These are phyloP conservation scores for Phoenix dactylifera DNA, from an alignment of 176 grass and related monocot species.

Conservation along the genomic window DNA sequence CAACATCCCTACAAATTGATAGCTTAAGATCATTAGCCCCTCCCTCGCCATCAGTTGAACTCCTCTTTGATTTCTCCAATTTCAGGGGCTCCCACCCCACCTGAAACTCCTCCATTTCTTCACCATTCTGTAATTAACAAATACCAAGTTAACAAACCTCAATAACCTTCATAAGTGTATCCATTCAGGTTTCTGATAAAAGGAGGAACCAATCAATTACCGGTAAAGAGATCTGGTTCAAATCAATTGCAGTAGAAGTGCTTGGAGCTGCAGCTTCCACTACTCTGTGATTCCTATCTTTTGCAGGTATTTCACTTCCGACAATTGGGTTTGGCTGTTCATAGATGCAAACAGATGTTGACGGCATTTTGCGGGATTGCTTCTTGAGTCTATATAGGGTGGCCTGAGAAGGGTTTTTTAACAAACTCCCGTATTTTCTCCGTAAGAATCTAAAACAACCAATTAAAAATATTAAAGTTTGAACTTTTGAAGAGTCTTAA, in stretches of 20 bases:
- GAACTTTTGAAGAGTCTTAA: neutral
- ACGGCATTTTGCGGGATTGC: neutral
- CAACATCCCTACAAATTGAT: slow-evolving; percentile 44
- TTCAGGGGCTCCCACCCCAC: slow-evolving; percentile 11
- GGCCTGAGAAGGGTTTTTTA: slow-evolving; percentile 18
- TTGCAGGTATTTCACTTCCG: neutral
- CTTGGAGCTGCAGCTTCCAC: slow-evolving; percentile 38
- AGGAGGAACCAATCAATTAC: slow-evolving; percentile 25
- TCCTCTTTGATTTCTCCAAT: slow-evolving; percentile 11
- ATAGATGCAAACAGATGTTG: neutral
- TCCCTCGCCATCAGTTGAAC: slow-evolving; percentile 22
- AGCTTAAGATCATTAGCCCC: slow-evolving; percentile 2
- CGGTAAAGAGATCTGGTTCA: slow-evolving; percentile 40
- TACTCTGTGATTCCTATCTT: neutral
- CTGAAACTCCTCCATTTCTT: slow-evolving; percentile 13
- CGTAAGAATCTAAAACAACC: slow-evolving; percentile 42
- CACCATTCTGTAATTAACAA: slow-evolving; percentile 36
- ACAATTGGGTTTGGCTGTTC: neutral
- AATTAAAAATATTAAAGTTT: neutral
- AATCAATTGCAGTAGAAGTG: slow-evolving; percentile 23
- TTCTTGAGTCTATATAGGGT: slow-evolving; percentile 33
- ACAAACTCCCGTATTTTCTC: slow-evolving; percentile 34
- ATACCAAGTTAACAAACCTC: neutral
- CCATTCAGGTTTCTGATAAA: neutral
- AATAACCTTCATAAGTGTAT: no score